phyloP scores from a whole-genome alignment of 768 basidiomycete genomes.

The Leccinum variicolor region DNA sequence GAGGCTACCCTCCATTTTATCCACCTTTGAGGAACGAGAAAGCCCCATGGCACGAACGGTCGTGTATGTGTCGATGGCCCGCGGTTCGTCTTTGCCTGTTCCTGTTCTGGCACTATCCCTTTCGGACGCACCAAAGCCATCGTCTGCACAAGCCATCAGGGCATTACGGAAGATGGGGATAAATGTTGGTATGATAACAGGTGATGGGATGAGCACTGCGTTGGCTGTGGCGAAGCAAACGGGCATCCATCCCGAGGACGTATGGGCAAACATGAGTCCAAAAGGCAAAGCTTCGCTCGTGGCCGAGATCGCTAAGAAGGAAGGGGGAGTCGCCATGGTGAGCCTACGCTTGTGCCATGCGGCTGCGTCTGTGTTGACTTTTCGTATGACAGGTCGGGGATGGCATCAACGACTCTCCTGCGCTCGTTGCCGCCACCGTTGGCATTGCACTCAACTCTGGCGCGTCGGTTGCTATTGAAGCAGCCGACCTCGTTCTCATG shows the following conservation, averaged over 20 bases:
- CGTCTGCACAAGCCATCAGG: slow-evolving; percentile 76
- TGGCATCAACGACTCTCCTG: slow-evolving; percentile 98
- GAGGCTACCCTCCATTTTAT: slow-evolving; percentile 56
- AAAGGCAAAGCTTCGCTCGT: slow-evolving; percentile 91
- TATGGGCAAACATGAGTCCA: slow-evolving; percentile 93
- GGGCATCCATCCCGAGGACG: slow-evolving; percentile 77
- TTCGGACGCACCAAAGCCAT: slow-evolving; percentile 82
- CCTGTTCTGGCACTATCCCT: slow-evolving; percentile 82
- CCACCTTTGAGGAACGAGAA: slow-evolving; percentile 68
- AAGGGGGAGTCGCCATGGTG: slow-evolving; percentile 89
- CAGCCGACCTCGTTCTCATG: slow-evolving; percentile 98
- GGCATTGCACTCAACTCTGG: slow-evolving; percentile 96
- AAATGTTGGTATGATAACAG: slow-evolving; percentile 91
- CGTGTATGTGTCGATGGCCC: slow-evolving; percentile 75
- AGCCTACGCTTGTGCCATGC: slow-evolving; percentile 19
- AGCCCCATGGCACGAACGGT: slow-evolving; percentile 74
- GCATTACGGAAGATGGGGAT: slow-evolving; percentile 89
- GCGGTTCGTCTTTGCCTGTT: slow-evolving; percentile 35
- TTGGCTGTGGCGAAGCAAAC: slow-evolving; percentile 86
- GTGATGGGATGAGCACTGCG: slow-evolving; percentile 85
- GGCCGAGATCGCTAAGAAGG: slow-evolving; percentile 70
- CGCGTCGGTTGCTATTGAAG: slow-evolving; percentile 96
- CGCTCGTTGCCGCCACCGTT: slow-evolving; percentile 91
- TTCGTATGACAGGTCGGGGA: slow-evolving; percentile 74
- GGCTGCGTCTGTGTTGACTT: neutral